Base-by-base conservation (phyloP, 1,284 basidiomycete species). In the Austroboletus novae-zelandiae region DNA sequence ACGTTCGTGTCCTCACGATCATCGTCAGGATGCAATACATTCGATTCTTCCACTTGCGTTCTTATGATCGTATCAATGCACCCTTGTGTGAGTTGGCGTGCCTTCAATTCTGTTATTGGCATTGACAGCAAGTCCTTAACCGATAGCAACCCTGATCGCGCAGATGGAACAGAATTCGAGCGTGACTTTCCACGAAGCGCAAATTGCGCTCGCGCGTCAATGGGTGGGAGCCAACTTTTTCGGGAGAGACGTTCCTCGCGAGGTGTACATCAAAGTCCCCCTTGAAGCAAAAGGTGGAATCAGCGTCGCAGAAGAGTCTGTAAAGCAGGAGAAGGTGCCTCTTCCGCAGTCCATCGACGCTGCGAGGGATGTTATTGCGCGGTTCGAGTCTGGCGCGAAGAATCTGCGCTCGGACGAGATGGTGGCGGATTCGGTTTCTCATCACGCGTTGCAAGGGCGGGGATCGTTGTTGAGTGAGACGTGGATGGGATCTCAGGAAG, bases 11-110 rank as follows among this genome's bases (percentile, higher is more conserved):
- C 40, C 48, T 52, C 49, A 50, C 40, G 18, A 40, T 37, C 27
- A 54, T 57, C 27, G 56, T 54, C 57, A 92, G 91, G 40, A 67
- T 77, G 65, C 85, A 89, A 55, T 91, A 87, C 66, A 88, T 91
- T 57, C 79, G 86, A 17, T 92, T 96, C 77, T 97, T 90, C 72
- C 92, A 97, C 69, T 75, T 98, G 31, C 80, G 94, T 37, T 77
- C 86, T 2, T 97, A 95, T 67, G 95, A 98, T 66, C 79, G 94
- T 29, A 92, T 98, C 69, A 95, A 95, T 64, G 85, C 86, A 1
- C 92, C 91, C 4, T 69, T 74, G 52, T 67, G 84, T 83, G 46
- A 51, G 76, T 65, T 56, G 31, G 17, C 4, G 20, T 25, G 20
- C 20, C 20, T 23, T 23, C 20, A 23, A 23, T 30, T 45, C 14